Evolutionary conservation across 148 eudicot genomes (phyloP).

Genomic region (Heliamphora exappendiculata): DNA sequence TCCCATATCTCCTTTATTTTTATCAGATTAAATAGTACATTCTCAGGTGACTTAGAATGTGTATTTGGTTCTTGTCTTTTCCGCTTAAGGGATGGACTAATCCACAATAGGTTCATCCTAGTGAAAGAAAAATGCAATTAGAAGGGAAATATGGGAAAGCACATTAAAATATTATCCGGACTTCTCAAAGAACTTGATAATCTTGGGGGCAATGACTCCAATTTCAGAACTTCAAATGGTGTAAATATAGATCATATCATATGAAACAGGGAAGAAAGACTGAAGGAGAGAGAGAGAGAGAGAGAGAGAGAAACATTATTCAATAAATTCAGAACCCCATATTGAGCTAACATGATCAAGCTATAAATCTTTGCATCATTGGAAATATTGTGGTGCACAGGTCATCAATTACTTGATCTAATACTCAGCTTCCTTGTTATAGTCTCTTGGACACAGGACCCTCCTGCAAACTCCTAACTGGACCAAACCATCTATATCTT

Average conservation of each 20-base stretch:
- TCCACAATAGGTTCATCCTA: constrained; percentile 6
- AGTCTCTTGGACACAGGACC: not conserved
- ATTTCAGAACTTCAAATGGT: not conserved
- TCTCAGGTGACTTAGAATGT: constrained; percentile 22
- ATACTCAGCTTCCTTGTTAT: not conserved
- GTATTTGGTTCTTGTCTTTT: constrained; percentile 19
- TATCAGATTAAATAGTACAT: constrained; percentile 29
- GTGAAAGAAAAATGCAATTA: not conserved
- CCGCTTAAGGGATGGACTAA: constrained; percentile 15
- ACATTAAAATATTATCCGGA: not conserved
- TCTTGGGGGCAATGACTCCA: not conserved
- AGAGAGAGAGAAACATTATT: not conserved
- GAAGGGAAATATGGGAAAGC: not conserved
- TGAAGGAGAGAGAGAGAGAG: not conserved
- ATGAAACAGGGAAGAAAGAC: not conserved
- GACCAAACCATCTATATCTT: not conserved
- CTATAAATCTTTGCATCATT: not conserved
- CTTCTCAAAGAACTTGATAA: not conserved
- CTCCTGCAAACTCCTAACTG: not conserved
- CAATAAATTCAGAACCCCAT: not conserved
- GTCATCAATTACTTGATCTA: too few species aligned
- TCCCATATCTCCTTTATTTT: constrained; percentile 47
- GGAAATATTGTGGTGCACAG: too few species aligned
- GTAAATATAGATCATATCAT: not conserved
- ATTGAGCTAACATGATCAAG: not conserved